Percentiles rank a stretch among this genome's conserved stretches.
phyloP scores from a whole-genome alignment of 129 eudicot genomes.

The Tagetes patula region DNA sequence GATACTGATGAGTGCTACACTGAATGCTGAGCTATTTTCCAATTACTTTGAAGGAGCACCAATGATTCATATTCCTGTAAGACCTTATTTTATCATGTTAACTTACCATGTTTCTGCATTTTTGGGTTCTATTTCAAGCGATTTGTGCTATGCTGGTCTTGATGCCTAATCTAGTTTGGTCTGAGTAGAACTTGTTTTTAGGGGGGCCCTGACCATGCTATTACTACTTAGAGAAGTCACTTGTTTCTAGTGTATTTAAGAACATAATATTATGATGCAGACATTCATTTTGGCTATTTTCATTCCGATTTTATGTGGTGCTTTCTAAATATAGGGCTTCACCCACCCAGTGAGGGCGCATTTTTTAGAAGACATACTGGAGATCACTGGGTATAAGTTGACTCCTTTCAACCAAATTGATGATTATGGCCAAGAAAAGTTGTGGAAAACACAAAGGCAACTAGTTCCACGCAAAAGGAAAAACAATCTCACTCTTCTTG shows the following conservation, averaged over 20 bases:
- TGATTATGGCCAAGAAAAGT: constrained; percentile 96
- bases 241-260: constrained; percentile 7
- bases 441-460: constrained; percentile 97
- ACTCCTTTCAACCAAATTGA: constrained; percentile 92
- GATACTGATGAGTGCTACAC: constrained; percentile 97
- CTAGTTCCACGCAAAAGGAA: constrained; percentile 74
- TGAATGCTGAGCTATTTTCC: constrained; percentile 93
- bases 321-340: constrained; percentile 67
- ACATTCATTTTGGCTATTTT: constrained; percentile 17
- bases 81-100: constrained; percentile 11
- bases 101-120: constrained; percentile 11
- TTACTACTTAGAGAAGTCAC: background rate
- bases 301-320: constrained; percentile 13
- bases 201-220: constrained; percentile 2
- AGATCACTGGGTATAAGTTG: constrained; percentile 87
- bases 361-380: constrained; percentile 92
- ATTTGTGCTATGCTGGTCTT: constrained; percentile 7
- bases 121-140: background rate
- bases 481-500: constrained; percentile 84
- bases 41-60: constrained; percentile 89
- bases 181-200: background rate
- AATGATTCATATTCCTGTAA: constrained; percentile 91
- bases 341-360: constrained; percentile 87
- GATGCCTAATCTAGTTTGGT: background rate
- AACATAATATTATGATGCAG: constrained; percentile 14